Percentiles rank a stretch among this genome's conserved stretches.
Conservation (phyloP, 164 flowering plant species). For the Chloranthus sessilifolius region DNA sequence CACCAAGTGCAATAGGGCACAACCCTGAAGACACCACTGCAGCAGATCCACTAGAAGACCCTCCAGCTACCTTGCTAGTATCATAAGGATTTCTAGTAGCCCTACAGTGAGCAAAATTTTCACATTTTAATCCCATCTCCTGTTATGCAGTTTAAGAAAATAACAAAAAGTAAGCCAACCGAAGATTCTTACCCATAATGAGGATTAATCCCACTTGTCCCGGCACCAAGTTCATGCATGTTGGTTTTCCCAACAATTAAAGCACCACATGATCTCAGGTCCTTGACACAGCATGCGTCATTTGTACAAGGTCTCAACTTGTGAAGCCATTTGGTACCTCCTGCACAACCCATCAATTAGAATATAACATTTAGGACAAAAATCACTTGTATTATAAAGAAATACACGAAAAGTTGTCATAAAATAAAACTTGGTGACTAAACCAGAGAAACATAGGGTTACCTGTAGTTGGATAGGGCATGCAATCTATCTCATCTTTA, state of each 20-base stretch:
- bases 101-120: conserved; percentile 25
- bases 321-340: conserved; percentile 93
- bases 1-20: conserved; percentile 94
- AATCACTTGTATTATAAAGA: not conserved
- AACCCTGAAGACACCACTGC: conserved; percentile 89
- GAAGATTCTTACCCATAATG: conserved; percentile 73
- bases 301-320: conserved; percentile 54
- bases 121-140: not conserved
- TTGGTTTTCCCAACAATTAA: conserved; percentile 87
- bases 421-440: not conserved
- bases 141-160: not conserved
- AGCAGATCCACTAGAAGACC: conserved; percentile 98
- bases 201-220: conserved; percentile 93
- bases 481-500: conserved; percentile 94
- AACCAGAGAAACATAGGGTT: not conserved
- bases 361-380: not conserved
- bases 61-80: conserved; percentile 56
- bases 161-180: not conserved
- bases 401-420: not conserved
- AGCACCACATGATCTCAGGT: conserved; percentile 80
- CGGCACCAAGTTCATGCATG: conserved; percentile 97
- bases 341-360: conserved; percentile 25
- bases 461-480: conserved; percentile 97
- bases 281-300: conserved; percentile 75
- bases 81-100: conserved; percentile 76